phyloP scores from a whole-genome alignment of 768 basidiomycete genomes.

The Auricularia auricula-judae region DNA sequence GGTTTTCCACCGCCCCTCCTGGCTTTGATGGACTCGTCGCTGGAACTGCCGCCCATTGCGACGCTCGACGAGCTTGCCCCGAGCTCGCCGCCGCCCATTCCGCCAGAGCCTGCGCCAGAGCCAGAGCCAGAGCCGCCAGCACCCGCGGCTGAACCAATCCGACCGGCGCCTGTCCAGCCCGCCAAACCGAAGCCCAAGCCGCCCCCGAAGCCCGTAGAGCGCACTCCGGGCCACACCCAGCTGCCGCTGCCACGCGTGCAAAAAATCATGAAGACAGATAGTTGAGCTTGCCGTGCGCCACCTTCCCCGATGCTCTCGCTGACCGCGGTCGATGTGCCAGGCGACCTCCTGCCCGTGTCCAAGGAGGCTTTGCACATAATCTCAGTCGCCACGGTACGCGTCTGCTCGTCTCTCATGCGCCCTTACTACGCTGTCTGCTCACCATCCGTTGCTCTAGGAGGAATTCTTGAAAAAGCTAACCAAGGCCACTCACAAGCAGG shows the following conservation, averaged over 20 bases:
- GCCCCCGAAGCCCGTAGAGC: conserved; percentile 18
- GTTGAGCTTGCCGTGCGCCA: conserved; percentile 25
- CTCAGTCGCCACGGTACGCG: conserved; percentile 60
- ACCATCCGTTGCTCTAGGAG: conserved; percentile 39
- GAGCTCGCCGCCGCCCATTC: neutral
- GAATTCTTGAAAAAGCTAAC: conserved; percentile 74
- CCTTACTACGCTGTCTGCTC: neutral
- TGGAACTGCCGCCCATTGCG: neutral
- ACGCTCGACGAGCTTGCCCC: neutral
- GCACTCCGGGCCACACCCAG: conserved; percentile 53
- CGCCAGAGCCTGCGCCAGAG: neutral
- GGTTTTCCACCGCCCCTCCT: neutral
- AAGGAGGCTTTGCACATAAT: conserved; percentile 67
- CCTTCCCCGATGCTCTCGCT: conserved; percentile 9
- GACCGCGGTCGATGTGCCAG: conserved; percentile 19
- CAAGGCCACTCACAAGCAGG: conserved; percentile 57
- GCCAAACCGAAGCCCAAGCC: conserved; percentile 7
- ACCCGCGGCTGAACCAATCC: neutral
- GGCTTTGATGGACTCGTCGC: neutral
- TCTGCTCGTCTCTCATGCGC: conserved; percentile 9
- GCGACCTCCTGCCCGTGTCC: conserved; percentile 52
- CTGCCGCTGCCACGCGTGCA: conserved; percentile 59
- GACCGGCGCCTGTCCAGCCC: neutral
- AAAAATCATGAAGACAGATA: conserved; percentile 70
- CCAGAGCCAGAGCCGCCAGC: conserved; percentile 30